Base-by-base conservation (phyloP, 1,284 basidiomycete species). In the Austroboletus novae-zelandiae region DNA sequence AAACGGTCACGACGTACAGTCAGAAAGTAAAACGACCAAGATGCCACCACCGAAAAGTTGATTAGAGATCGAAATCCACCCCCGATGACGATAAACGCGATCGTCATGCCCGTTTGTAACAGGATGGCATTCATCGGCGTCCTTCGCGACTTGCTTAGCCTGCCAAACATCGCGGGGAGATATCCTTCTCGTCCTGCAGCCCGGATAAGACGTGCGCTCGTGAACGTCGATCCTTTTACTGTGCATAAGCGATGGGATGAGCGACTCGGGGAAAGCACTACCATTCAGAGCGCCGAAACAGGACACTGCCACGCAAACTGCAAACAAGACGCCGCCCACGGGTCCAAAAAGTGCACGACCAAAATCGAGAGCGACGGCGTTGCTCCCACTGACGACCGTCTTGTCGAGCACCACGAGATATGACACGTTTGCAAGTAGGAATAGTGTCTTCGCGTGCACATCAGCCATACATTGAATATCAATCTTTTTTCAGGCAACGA, bases 291-390 rank as follows among this genome's bases (percentile, higher is more conserved):
- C 92, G 10, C 94, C 94, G 59, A 97, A 93, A 65, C 94, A 98
- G 2, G 92, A 96, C 53, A 98, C 82, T 1, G 94, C 91, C 3
- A 99, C 96, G 74, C 95, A 84, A 53, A 81, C 76, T 1, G 94
- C 92, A 66, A 99, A 98, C 4, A 96, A 62, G 2, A 86, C 81
- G 0, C 91, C 94, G 18, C 97, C 96, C 13, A 88, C 69, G 6
- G 86, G 82, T 7, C 97, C 96, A 56, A 95, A 89, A 4, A 96
- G 71, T 0, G 83, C 84, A 48, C 86, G 80, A 2, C 97, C 97
- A 61, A 98, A 99, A 69, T 99, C 96, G 55, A 96, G 76, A 0
- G 94, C 95, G 17, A 98, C 92, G 0, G 95, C 98, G 59, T 98
- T 98, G 55, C 89, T 91, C 40, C 78, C 68, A n/a, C 77, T 80